Base-by-base conservation (phyloP, 2,329 filamentous ascomycete species). In the Elsinoe perseae region DNA sequence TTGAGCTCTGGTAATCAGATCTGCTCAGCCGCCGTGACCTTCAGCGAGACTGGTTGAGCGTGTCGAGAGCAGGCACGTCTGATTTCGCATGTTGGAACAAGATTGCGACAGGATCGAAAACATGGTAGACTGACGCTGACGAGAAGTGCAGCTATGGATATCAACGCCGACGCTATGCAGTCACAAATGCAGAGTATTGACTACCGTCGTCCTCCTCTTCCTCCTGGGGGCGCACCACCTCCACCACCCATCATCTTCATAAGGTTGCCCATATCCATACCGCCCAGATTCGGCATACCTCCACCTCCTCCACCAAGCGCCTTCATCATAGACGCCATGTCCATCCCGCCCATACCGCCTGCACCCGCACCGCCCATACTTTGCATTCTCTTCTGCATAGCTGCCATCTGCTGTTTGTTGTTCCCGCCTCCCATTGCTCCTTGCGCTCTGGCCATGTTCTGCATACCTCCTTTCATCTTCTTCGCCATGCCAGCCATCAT, bases 401-500 rank as follows among this genome's bases (percentile, higher is more conserved):
- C 92, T 0, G 91, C 91, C 74, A 97, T 81, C 72, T 97, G 92
- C 69, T 95, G 89, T 28, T 89, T 82, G 72, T 93, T 92, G 73
- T 95, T 95, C 27, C 85, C 95, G 43, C 91, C 90, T 25, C 86
- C 88, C 84, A 96, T 89, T 61, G 88, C 89, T 56, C 87, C 86
- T 72, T 97, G 91, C 0, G 91, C 91, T 53, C 86, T 84, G 70
- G 96, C 89, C 86, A 97, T 95, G 69, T 96, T 95, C 75, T 93
- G 93, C 86, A 95, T 95, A 69, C 89, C 91, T 36, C 91, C 91
- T 57, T 93, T 92, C 83, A 98, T 95, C 76, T 95, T 95, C 84
- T 97, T 98, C 50, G 93, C 93, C 90, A 98, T 96, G 58, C 89
- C 89, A 0, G 89, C 88, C 93, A 98, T 98, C 87, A 97, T 95